Evolutionary conservation across 2,329 filamentous ascomycete species (phyloP).

Genomic region (Coleophoma crateriformis): DNA sequence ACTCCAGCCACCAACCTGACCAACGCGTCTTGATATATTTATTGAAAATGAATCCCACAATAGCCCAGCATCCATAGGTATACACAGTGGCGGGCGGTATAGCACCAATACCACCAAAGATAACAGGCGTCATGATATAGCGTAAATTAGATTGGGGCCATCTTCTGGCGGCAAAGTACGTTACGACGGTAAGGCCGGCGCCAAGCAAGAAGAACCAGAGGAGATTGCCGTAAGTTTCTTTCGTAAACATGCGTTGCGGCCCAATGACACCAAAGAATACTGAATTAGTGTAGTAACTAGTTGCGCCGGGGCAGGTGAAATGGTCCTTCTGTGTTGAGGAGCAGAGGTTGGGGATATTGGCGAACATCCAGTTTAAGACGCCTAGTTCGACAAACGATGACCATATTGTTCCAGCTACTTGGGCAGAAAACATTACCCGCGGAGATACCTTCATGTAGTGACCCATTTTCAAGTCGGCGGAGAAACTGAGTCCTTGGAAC

Average conservation of each 20-base stretch:
- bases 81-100: constrained; percentile 82
- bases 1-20: constrained; percentile 81
- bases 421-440: constrained; percentile 71
- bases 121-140: constrained; percentile 75
- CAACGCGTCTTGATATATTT: constrained; percentile 64
- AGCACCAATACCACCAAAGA: constrained; percentile 80
- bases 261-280: constrained; percentile 89
- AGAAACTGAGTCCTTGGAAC: constrained; percentile 84
- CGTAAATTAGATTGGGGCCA: constrained; percentile 58
- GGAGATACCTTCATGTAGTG: constrained; percentile 87
- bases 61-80: constrained; percentile 82
- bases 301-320: constrained; percentile 81
- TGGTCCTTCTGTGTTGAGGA: constrained; percentile 76
- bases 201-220: constrained; percentile 81
- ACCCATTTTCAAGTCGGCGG: constrained; percentile 79
- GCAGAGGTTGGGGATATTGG: constrained; percentile 70
- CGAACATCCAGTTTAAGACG: constrained; percentile 88
- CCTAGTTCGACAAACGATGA: constrained; percentile 77
- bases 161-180: constrained; percentile 57
- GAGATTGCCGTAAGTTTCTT: constrained; percentile 68
- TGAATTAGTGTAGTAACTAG: constrained; percentile 84
- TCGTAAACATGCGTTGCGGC: constrained; percentile 73
- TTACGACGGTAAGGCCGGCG: constrained; percentile 70
- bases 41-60: constrained; percentile 84
- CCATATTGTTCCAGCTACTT: constrained; percentile 69